These are phyloP conservation scores for Talaromyces stipitatus DNA, from an alignment of 495 filamentous ascomycete genomes.

Conservation along the genomic window DNA sequence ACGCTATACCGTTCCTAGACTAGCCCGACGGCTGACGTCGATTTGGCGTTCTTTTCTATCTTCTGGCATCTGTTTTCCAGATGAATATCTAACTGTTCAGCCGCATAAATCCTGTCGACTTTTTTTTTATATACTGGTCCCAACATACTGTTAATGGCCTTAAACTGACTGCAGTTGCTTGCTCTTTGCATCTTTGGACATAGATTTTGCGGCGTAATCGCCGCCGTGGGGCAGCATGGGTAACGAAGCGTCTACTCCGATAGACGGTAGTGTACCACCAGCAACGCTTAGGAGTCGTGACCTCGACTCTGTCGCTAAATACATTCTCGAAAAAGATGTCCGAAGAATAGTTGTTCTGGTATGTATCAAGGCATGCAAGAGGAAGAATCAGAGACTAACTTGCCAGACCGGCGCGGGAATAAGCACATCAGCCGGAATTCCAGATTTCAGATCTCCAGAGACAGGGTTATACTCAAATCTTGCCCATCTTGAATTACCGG, in stretches of 20 bases:
- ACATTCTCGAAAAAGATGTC: constrained; percentile 60
- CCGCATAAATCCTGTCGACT: too few species aligned
- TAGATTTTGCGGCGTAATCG: background rate
- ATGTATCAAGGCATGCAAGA: constrained; percentile 3
- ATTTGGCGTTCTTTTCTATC: too few species aligned
- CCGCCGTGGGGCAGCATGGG: constrained; percentile 49
- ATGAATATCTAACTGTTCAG: too few species aligned
- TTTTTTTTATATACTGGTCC: too few species aligned
- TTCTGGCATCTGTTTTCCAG: too few species aligned
- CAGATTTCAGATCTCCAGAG: constrained; percentile 80
- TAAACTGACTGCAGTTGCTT: background rate
- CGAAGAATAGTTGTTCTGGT: constrained; percentile 74
- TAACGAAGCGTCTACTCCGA: constrained; percentile 54
- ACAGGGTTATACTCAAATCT: constrained; percentile 88
- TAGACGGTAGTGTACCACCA: constrained; percentile 58
- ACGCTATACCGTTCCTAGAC: too few species aligned
- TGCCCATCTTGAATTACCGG: constrained; percentile 70
- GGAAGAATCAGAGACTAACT: background rate
- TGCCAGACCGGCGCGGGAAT: constrained; percentile 43
- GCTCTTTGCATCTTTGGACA: background rate
- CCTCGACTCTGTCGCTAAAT: constrained; percentile 63
- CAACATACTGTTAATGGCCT: too few species aligned
- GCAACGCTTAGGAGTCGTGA: constrained; percentile 58
- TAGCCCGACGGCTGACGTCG: too few species aligned
- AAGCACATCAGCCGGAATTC: constrained; percentile 81